Percentiles rank a stretch among this genome's conserved stretches.
Conservation (phyloP, 2,329 filamentous ascomycete genomes). For the Alternaria sp. region DNA sequence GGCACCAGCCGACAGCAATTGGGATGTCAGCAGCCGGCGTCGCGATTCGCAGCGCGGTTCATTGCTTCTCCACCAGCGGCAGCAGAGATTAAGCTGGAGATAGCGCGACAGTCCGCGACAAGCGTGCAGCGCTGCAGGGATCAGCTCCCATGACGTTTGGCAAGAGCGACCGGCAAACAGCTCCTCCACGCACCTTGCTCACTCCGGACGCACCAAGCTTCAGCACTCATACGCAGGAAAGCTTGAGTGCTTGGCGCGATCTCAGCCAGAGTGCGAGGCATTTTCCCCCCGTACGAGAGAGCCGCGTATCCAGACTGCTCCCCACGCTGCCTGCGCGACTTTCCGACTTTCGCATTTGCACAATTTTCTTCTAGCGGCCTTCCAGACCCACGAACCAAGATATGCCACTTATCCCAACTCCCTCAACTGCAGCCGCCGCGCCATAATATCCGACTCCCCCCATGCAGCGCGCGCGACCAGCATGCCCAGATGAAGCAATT, state of each 20-base stretch:
- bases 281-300: constrained; percentile 17
- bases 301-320: constrained; percentile 4
- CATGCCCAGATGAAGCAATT: constrained; percentile 6
- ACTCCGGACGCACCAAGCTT: constrained; percentile 11
- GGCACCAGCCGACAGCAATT: background rate
- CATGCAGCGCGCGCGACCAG: constrained; percentile 5
- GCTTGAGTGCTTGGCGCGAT: constrained; percentile 11
- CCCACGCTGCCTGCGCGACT: constrained; percentile 17
- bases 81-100: constrained; percentile 32
- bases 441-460: constrained; percentile 4
- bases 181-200: background rate
- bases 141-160: constrained; percentile 13
- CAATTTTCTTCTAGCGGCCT: constrained; percentile 26
- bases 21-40: background rate
- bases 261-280: constrained; percentile 2
- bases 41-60: constrained; percentile 11
- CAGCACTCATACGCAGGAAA: constrained; percentile 1
- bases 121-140: constrained; percentile 13
- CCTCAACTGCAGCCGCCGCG: constrained; percentile 1
- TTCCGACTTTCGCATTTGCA: constrained; percentile 9
- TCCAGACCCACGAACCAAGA: constrained; percentile 19
- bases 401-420: background rate
- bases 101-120: constrained; percentile 22
- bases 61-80: constrained; percentile 15
- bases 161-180: constrained; percentile 2